Conservation (phyloP, 176 grass and related monocot species). For the Luzula sylvatica region DNA sequence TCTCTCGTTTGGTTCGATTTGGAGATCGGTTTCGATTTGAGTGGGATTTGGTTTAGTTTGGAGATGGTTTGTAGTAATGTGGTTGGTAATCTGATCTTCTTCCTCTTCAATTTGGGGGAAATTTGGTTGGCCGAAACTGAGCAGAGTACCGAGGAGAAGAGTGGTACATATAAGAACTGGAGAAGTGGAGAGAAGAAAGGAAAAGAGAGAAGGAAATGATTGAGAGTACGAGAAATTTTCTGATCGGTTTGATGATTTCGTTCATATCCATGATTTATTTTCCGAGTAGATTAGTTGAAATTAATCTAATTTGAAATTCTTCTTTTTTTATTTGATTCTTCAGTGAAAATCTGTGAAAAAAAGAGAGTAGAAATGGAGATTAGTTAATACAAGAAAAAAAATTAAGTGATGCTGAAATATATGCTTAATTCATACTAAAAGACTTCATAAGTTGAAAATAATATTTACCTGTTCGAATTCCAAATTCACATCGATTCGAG, state of each 20-base stretch:
- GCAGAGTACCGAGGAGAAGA: slow-evolving; percentile 70
- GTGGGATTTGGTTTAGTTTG: slow-evolving; percentile 24
- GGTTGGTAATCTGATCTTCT: slow-evolving; percentile 7
- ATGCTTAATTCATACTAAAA: no score
- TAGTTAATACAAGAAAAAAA: no score
- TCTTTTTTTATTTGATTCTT: slow-evolving; percentile 14
- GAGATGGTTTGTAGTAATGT: neutral
- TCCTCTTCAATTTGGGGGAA: slow-evolving; percentile 37
- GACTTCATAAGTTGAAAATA: no score
- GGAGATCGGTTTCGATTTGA: slow-evolving; percentile 25
- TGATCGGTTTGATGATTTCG: slow-evolving; percentile 26
- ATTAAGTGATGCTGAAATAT: no score
- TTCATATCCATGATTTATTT: slow-evolving; percentile 26
- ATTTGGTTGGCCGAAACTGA: slow-evolving; percentile 52
- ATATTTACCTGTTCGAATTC: no score
- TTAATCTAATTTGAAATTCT: no score
- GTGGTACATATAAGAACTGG: slow-evolving; percentile 71
- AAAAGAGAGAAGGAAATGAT: slow-evolving; percentile 56
- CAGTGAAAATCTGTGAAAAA: slow-evolving; percentile 32
- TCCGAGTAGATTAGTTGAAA: no score
- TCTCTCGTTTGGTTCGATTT: slow-evolving; percentile 25
- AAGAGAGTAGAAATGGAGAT: slow-evolving; percentile 3
- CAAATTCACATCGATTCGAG: no score
- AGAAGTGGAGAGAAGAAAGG: slow-evolving; percentile 52
- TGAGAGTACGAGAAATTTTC: slow-evolving; percentile 45